Evolutionary conservation across 2,329 filamentous ascomycete species (phyloP).

Genomic region (Fusarium decemcellulare): DNA sequence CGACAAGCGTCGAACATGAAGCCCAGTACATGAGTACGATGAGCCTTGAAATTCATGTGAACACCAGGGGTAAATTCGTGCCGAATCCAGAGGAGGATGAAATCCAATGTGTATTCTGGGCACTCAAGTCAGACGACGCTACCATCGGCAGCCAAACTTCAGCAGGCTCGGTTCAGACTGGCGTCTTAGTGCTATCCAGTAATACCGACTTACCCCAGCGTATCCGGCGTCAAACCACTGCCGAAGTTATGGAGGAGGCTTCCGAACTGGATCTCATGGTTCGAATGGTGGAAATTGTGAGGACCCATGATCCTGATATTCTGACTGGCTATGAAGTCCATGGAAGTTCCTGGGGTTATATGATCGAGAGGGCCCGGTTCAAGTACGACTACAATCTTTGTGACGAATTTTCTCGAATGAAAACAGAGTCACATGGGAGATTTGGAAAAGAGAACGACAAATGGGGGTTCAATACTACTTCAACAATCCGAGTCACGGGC

Average conservation of each 20-base stretch:
- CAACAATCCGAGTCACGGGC: constrained; percentile 92
- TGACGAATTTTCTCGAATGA: constrained; percentile 92
- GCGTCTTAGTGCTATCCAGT: constrained; percentile 80
- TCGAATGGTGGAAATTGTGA: constrained; percentile 88
- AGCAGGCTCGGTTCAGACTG: constrained; percentile 69
- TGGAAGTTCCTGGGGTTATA: constrained; percentile 92
- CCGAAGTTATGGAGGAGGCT: constrained; percentile 80
- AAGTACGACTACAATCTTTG: constrained; percentile 94
- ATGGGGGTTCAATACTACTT: constrained; percentile 96
- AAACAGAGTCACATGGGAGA: constrained; percentile 83
- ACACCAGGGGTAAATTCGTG: constrained; percentile 83
- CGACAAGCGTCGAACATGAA: constrained; percentile 85
- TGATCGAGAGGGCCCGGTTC: constrained; percentile 88
- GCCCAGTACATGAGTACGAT: constrained; percentile 96
- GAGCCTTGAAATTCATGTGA: constrained; percentile 94
- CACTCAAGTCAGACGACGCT: constrained; percentile 81
- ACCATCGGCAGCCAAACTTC: constrained; percentile 63
- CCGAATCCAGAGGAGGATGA: constrained; percentile 94
- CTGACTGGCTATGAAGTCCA: constrained; percentile 96
- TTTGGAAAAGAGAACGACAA: constrained; percentile 89
- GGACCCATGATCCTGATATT: constrained; percentile 89
- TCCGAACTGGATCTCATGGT: constrained; percentile 89
- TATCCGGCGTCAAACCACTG: constrained; percentile 72
- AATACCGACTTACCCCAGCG: constrained; percentile 70
- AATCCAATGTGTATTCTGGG: constrained; percentile 92